Percentiles rank a stretch among this genome's conserved stretches.
phyloP scores from a whole-genome alignment of 495 filamentous ascomycete genomes.

The Gamarada debralockiae region DNA sequence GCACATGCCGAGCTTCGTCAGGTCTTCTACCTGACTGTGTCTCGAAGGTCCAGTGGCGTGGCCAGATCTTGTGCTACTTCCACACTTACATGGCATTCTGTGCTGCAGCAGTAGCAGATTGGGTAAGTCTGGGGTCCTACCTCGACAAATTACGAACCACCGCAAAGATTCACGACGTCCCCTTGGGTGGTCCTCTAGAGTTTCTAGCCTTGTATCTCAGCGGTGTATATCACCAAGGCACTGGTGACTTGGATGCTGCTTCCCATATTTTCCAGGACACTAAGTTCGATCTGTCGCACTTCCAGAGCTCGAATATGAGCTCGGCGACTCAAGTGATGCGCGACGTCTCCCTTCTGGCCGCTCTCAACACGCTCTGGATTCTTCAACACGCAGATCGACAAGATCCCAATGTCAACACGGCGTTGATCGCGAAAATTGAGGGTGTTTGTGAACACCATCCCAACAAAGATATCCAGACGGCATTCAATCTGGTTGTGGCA shows the following conservation, averaged over 20 bases:
- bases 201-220: conserved; percentile 60
- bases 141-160: conserved; percentile 33
- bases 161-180: conserved; percentile 25
- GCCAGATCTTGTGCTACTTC: conserved; percentile 40
- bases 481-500: conserved; percentile 74
- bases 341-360: conserved; percentile 72
- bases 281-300: conserved; percentile 42
- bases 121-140: conserved; percentile 38
- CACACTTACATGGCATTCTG: conserved; percentile 43
- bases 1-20: background rate
- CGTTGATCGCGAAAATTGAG: conserved; percentile 61
- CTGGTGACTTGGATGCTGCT: conserved; percentile 63
- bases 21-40: conserved; percentile 43
- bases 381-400: conserved; percentile 59
- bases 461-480: conserved; percentile 70
- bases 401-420: conserved; percentile 41
- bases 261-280: conserved; percentile 59
- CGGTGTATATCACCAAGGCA: conserved; percentile 76
- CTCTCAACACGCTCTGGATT: conserved; percentile 80
- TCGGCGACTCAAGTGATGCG: conserved; percentile 50
- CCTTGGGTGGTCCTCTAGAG: conserved; percentile 30
- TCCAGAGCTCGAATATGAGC: conserved; percentile 31
- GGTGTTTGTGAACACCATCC: conserved; percentile 62
- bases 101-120: conserved; percentile 40
- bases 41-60: conserved; percentile 37